Base-by-base conservation (phyloP, 2,329 filamentous ascomycete species). In the Teratosphaeria zuluensis region DNA sequence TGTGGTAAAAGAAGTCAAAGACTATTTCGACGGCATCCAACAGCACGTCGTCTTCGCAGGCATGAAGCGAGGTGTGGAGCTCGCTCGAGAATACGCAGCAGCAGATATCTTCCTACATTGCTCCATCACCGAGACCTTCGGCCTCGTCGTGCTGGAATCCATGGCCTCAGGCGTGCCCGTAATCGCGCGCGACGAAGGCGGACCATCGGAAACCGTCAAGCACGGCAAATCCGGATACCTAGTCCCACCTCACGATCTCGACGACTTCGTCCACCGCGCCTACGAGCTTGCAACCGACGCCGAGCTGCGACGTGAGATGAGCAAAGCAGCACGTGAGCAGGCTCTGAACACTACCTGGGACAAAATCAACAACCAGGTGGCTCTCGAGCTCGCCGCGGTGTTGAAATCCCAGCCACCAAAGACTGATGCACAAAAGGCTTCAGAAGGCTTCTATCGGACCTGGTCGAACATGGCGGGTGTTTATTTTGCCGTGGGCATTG, bases 121-220 rank as follows among this genome's bases (percentile, higher is more conserved):
- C 72, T 88, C 84, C 24, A 76, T 88, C 59, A 88, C 85, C 0
- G 86, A 89, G 71, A 89, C 86, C 0, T 88, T 89, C 69, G 86
- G 86, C 0, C 75, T 89, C 9, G 85, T 89, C 0, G 85, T 88
- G 1, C 75, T 88, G 1, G 86, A 88, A 70, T 82, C 83, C 2
- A 88, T 89, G 85, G 85, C 85, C 0, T 87, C 84, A 62, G 84
- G 85, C 2, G 78, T 89, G 2, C 85, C 85, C 0, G 85, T 89
- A 28, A 77, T 89, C 56, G 86, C 86, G 2, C 79, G 86, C 53
- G 84, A 88, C 65, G 83, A 86, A 67, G 86, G 86, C 9, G 86
- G 86, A 0, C 86, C 86, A 0, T 85, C 83, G 38, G 85, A 89
- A 66, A 87, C 85, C 56, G 78, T 89, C 38, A 75, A 77, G 30